A percentile compares a stretch with the other conserved stretches of the same genome.
These are phyloP conservation scores for Mycena metata DNA, from an alignment of 768 basidiomycete genomes.

Conservation along the genomic window DNA sequence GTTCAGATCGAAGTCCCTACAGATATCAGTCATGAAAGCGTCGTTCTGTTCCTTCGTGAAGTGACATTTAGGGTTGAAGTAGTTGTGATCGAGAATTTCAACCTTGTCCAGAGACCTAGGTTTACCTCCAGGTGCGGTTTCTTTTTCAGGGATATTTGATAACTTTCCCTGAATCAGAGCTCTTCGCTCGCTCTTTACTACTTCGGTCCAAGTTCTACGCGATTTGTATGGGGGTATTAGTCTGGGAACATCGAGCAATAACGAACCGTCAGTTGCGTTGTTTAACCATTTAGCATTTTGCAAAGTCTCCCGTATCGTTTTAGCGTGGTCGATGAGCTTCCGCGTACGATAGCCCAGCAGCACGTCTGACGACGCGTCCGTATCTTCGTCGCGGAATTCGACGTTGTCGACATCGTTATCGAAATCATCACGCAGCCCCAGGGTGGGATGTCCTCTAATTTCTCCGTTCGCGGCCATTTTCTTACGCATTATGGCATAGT, in stretches of 20 bases:
- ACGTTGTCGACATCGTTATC: not conserved
- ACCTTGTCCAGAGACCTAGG: constrained; percentile 6
- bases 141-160: not conserved
- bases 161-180: not conserved
- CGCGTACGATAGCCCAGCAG: not conserved
- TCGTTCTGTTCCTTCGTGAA: constrained; percentile 11
- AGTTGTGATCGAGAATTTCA: constrained; percentile 21
- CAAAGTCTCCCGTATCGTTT: not conserved
- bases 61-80: constrained; percentile 12
- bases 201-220: not conserved
- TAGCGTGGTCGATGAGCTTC: not conserved
- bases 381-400: not conserved
- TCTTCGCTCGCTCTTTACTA: not conserved
- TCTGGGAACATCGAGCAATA: not conserved
- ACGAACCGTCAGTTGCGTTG: not conserved
- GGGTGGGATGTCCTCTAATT: not conserved
- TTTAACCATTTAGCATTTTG: not conserved
- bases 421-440: not conserved
- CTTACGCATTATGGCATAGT: not conserved
- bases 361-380: not conserved
- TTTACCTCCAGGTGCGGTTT: not conserved
- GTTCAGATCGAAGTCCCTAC: constrained; percentile 42
- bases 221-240: not conserved
- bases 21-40: constrained; percentile 15
- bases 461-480: not conserved